Evolutionary conservation across 805 yeast genomes (phyloP).

Genomic region (Cyberlindnera japonica): DNA sequence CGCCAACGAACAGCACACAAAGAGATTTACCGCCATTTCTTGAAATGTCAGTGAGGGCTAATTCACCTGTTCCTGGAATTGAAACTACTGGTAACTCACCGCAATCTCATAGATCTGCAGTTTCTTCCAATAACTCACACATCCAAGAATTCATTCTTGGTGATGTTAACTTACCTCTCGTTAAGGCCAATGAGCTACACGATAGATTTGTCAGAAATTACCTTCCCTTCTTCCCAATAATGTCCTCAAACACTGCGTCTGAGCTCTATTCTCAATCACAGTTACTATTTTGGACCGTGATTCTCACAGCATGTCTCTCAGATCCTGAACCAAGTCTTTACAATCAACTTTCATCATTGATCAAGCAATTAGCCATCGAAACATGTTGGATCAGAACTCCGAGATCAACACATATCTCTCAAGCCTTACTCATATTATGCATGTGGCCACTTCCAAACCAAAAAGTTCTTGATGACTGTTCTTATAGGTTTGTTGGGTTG

Average conservation of each 20-base stretch:
- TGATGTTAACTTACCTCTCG: slow-evolving; percentile 61
- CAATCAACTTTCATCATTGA: slow-evolving; percentile 67
- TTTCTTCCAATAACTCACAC: slow-evolving; percentile 25
- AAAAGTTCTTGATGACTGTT: slow-evolving; percentile 87
- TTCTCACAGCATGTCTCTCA: slow-evolving; percentile 78
- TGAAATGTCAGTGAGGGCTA: slow-evolving; percentile 39
- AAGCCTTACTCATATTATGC: slow-evolving; percentile 78
- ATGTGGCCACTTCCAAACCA: slow-evolving; percentile 94
- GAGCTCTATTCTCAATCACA: slow-evolving; percentile 82
- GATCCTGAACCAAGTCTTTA: slow-evolving; percentile 86
- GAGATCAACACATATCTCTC: slow-evolving; percentile 88
- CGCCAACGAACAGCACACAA: slow-evolving; percentile 35
- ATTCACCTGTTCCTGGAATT: slow-evolving; percentile 12
- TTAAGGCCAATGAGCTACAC: slow-evolving; percentile 71
- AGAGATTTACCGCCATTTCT: slow-evolving; percentile 40
- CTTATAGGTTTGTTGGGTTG: slow-evolving; percentile 82
- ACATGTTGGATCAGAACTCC: slow-evolving; percentile 94
- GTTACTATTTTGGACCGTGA: slow-evolving; percentile 85
- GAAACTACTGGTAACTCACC: slow-evolving; percentile 19
- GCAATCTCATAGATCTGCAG: slow-evolving; percentile 23
- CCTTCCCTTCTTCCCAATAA: slow-evolving; percentile 75
- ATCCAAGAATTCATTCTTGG: slow-evolving; percentile 72
- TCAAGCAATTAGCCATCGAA: slow-evolving; percentile 83
- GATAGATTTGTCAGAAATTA: slow-evolving; percentile 60
- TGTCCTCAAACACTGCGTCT: slow-evolving; percentile 64